A percentile compares a stretch with the other conserved stretches of the same genome.
Evolutionary conservation across 2,329 filamentous ascomycete genomes (phyloP).

Genomic region (Rhytidhysteron rufulum): DNA sequence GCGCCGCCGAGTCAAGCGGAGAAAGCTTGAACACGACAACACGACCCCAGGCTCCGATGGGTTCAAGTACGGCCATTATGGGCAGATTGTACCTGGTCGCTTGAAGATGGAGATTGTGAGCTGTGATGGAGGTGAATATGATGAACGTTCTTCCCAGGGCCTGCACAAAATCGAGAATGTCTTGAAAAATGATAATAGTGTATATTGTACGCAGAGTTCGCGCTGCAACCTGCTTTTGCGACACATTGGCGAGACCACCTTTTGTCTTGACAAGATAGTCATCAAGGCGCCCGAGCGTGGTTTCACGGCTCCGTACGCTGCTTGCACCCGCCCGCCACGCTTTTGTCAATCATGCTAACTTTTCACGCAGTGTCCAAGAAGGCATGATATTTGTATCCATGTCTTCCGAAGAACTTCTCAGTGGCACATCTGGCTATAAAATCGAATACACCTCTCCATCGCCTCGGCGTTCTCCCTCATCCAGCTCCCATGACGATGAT

Average conservation of each 20-base stretch:
- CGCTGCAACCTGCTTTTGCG: slow-evolving; percentile 82
- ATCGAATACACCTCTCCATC: slow-evolving; percentile 53
- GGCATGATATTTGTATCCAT: slow-evolving; percentile 91
- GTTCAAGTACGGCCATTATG: slow-evolving; percentile 80
- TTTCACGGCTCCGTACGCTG: slow-evolving; percentile 79
- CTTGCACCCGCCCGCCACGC: slow-evolving; percentile 1
- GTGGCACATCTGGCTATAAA: slow-evolving; percentile 69
- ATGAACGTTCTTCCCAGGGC: slow-evolving; percentile 53
- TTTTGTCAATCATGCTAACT: slow-evolving; percentile 27
- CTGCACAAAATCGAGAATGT: slow-evolving; percentile 64
- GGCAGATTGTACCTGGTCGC: slow-evolving; percentile 78
- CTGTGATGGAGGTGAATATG: slow-evolving; percentile 75
- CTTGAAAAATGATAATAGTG: slow-evolving; percentile 72
- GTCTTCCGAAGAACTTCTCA: slow-evolving; percentile 71
- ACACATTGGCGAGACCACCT: slow-evolving; percentile 76
- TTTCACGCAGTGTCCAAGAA: slow-evolving; percentile 67
- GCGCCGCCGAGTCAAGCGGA: slow-evolving; percentile 27
- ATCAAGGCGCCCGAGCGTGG: slow-evolving; percentile 80
- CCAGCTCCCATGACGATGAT: slow-evolving; percentile 23
- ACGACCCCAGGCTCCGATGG: slow-evolving; percentile 21
- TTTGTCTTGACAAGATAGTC: slow-evolving; percentile 78
- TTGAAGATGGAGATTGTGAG: slow-evolving; percentile 84
- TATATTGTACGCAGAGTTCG: slow-evolving; percentile 87
- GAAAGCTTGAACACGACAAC: slow-evolving; percentile 38
- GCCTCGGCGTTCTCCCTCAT: slow-evolving; percentile 20